Conservation (phyloP, 305 asterid genomes). For the Nicotiana rustica region DNA sequence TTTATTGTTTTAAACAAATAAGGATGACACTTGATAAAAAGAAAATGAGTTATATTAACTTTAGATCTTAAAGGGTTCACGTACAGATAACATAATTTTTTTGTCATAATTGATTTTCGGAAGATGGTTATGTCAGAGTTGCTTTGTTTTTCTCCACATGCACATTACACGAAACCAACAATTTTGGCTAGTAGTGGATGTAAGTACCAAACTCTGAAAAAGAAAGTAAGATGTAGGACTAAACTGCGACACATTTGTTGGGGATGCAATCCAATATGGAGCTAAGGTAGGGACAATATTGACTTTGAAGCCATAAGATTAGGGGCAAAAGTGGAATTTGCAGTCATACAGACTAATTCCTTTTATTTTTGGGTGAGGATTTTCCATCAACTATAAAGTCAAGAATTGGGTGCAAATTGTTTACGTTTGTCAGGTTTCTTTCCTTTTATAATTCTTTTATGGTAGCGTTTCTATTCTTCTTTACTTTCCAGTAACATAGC, state of each 20-base stretch:
- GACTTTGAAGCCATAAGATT: background rate
- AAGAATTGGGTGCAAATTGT: background rate
- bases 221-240: background rate
- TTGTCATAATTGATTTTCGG: background rate
- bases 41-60: background rate
- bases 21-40: background rate
- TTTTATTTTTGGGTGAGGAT: too few species aligned
- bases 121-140: background rate
- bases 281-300: background rate
- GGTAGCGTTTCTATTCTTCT: background rate
- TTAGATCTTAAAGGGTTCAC: background rate
- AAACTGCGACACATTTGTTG: background rate
- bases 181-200: background rate
- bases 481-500: too few species aligned
- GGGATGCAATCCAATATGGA: constrained; percentile 1
- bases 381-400: background rate
- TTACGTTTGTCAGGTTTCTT: background rate
- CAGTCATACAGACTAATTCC: background rate
- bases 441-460: too few species aligned
- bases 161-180: background rate
- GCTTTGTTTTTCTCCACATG: constrained; percentile 28
- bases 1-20: background rate
- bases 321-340: background rate
- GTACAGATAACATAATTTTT: too few species aligned
- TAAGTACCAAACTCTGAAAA: background rate